Base-by-base conservation (phyloP, 2,329 filamentous ascomycete species). In the Rachicladosporium sp. region DNA sequence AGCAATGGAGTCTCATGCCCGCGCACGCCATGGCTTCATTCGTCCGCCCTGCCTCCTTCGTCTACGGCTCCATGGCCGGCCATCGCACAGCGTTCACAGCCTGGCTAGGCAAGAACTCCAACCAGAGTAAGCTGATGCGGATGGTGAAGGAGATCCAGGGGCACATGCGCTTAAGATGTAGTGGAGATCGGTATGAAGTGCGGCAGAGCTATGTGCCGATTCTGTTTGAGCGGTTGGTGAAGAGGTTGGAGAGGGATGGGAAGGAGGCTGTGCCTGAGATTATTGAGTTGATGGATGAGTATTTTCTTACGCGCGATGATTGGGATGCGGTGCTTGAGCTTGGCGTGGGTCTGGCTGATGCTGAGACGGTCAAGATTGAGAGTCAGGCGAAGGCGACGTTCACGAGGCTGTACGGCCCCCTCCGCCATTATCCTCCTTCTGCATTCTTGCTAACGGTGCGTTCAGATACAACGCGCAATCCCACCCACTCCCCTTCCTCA, bases 1-100 rank as follows among this genome's bases (percentile, higher is more conserved):
- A 98, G 58, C 91, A 98, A 46, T 98, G 91, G 91, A 91, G 84
- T 56, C 66, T 98, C 45, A 98, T 98, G 91, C 91, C 91, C 10
- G 82, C 85, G 1, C 91, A 98, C 61, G 91, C 88, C 19, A 73
- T 95, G 31, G 95, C 96, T 66, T 94, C 88, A 56, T 93, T 93
- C 40, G 89, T 98, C 15, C 73, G 84, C 19, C 91, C 91, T 3
- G 81, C 91, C 6, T 94, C 86, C 59, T 94, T 82, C 55, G 71
- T 91, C 8, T 76, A 85, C 37, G 91, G 91, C 32, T 80, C 81
- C 51, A 74, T 93, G 55, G 65, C 64, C 7, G 68, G 67, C 50
- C 70, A 76, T 46, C 66, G 73, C 43, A 82, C 85, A 29, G 70
- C 71, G 32, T 98, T 98, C 58, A 91, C 91, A 0, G 73, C 75